A percentile compares a stretch with the other conserved stretches of the same genome.
Conservation (phyloP, 1,139 yeast species). For the Meyerozyma smithsonii region DNA sequence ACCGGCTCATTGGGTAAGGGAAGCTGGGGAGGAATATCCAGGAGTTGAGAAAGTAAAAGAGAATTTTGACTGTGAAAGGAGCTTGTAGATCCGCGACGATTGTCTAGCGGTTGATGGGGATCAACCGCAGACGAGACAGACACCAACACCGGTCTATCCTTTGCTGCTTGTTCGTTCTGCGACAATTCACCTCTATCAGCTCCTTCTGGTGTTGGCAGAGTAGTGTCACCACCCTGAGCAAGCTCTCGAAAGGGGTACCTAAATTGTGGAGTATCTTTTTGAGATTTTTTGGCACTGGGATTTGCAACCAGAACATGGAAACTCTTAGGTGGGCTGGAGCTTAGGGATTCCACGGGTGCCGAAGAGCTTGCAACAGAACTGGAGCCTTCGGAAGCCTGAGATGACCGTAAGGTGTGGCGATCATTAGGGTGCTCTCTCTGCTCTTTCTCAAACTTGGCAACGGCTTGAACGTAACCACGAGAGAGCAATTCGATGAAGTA, state of each 20-base stretch:
- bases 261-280: slow-evolving; percentile 44
- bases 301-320: slow-evolving; percentile 21
- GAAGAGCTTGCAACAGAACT: background rate
- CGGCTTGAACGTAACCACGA: slow-evolving; percentile 58
- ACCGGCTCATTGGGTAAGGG: slow-evolving; percentile 52
- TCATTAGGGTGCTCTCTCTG: slow-evolving; percentile 12
- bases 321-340: slow-evolving; percentile 1
- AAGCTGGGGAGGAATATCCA: slow-evolving; percentile 49
- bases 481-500: slow-evolving; percentile 59
- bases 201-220: background rate
- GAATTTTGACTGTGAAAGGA: slow-evolving; percentile 27
- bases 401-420: slow-evolving; percentile 1
- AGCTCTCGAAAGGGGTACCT: slow-evolving; percentile 62
- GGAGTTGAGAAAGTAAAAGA: slow-evolving; percentile 29
- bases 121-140: slow-evolving; percentile 18
- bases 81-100: slow-evolving; percentile 25
- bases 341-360: background rate
- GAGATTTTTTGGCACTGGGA: slow-evolving; percentile 17
- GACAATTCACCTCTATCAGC: background rate
- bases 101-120: slow-evolving; percentile 15
- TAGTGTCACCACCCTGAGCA: background rate
- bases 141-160: slow-evolving; percentile 10
- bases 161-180: slow-evolving; percentile 1
- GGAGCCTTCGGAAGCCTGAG: slow-evolving; percentile 1
- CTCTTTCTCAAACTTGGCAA: slow-evolving; percentile 40